Base-by-base conservation (phyloP, 345 rosid genomes). In the Linum tenue region DNA sequence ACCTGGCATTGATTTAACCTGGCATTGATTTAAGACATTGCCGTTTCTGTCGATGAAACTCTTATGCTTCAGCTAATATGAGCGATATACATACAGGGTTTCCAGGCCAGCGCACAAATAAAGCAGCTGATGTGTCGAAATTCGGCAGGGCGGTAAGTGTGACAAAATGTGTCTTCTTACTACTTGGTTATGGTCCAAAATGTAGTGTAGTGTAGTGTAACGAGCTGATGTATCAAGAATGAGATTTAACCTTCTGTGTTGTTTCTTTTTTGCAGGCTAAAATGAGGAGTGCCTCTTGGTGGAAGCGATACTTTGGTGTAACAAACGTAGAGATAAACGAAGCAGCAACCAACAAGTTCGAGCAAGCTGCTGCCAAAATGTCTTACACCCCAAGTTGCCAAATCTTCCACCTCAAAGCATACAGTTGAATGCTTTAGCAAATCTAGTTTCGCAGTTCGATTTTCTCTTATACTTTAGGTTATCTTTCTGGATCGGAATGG, bases 251-350 rank as follows among this genome's bases (percentile, higher is more conserved):
- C 53, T 9, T 48, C 12, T 48, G 53, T 48, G 3, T 48, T 6
- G 2, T 14, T 7, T 14, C 1, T 44, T 5, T 44, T 15, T 48
- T 70, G 80, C 62, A 90, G 98, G 98, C 96, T 9, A 92, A 92
- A 80, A 76, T 81, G 72, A 80, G 97, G 59, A 92, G 91, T 75
- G 77, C 88, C 12, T 75, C 97, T 22, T 92, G 98, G 98, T 92
- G 98, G 98, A 77, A 75, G 63, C 80, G 67, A 69, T 92, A 75
- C 71, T 92, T 92, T 65, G 14, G 82, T 39, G 87, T 84, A 72
- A 76, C 63, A 39, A 80, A 67, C 55, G 75, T 92, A 67, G 88
- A 85, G 76, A 92, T 80, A 64, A 90, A 87, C 31, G 96, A 87
- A 78, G 69, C 75, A 39, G 84, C 83, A 8, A 15, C 70, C 5